phyloP scores from a whole-genome alignment of 768 basidiomycete genomes.

The Kwoniella sp. region DNA sequence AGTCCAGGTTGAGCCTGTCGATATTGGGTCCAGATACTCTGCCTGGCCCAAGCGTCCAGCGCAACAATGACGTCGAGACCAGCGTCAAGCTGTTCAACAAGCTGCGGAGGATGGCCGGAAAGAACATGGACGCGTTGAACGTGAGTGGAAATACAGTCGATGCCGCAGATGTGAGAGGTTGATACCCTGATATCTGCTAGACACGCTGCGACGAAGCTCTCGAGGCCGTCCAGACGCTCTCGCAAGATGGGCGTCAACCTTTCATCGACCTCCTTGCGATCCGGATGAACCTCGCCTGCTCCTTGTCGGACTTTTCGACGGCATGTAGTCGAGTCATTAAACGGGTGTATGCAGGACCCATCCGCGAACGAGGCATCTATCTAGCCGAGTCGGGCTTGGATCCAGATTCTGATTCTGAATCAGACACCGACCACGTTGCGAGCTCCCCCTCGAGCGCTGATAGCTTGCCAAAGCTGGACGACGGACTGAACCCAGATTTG shows the following conservation, averaged over 20 bases:
- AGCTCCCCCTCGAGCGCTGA: no score
- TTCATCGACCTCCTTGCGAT: constrained; percentile 21
- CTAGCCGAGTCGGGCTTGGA: no score
- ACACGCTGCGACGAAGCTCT: constrained; percentile 33
- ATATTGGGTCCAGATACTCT: constrained; percentile 12
- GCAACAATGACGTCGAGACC: constrained; percentile 22
- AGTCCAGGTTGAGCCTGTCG: constrained; percentile 7
- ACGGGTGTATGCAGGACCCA: constrained; percentile 58
- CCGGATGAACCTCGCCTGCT: constrained; percentile 27
- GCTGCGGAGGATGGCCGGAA: constrained; percentile 45
- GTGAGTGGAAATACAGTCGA: constrained; percentile 22
- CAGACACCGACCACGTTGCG: no score
- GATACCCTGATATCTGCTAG: background rate
- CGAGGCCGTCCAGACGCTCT: constrained; percentile 33
- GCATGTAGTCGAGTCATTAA: constrained; percentile 76
- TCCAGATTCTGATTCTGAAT: no score
- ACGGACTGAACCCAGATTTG: constrained; percentile 11
- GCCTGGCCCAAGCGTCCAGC: background rate
- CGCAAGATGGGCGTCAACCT: background rate
- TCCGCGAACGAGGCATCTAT: constrained; percentile 28
- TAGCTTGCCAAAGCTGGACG: no score
- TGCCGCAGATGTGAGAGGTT: background rate
- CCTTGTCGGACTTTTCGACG: constrained; percentile 37
- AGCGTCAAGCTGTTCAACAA: constrained; percentile 45
- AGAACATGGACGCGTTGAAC: constrained; percentile 37